phyloP scores from a whole-genome alignment of 1,284 basidiomycete species.

The Tilletiopsis washingtonensis region DNA sequence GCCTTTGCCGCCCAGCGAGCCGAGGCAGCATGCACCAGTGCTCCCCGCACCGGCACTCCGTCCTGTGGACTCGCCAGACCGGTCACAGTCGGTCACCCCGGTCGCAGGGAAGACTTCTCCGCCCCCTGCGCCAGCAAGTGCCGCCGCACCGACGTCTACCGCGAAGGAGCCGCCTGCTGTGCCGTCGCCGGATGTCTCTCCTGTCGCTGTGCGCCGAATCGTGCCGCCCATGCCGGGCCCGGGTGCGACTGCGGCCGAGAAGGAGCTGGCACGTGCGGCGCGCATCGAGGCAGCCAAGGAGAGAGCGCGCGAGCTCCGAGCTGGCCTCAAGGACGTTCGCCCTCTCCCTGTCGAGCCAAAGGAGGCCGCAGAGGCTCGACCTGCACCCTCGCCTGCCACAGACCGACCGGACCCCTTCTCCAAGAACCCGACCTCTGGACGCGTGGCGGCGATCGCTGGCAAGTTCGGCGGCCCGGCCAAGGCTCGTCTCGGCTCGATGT shows the following conservation, averaged over 20 bases:
- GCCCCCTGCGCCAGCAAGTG: too few species aligned
- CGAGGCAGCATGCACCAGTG: too few species aligned
- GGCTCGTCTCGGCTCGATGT: background rate
- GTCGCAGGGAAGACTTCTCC: too few species aligned
- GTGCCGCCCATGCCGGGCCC: background rate
- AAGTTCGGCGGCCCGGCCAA: constrained; percentile 20
- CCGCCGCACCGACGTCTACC: too few species aligned
- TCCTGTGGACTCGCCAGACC: too few species aligned
- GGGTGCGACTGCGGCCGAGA: background rate
- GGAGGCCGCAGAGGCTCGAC: background rate
- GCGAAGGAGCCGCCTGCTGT: too few species aligned
- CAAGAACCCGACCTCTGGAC: constrained; percentile 25
- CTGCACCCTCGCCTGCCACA: background rate
- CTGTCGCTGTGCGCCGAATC: background rate
- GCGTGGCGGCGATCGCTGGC: constrained; percentile 28
- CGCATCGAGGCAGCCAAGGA: constrained; percentile 6
- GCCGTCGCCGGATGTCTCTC: too few species aligned
- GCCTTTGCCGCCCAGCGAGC: too few species aligned
- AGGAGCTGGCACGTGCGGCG: background rate
- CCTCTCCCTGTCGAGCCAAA: too few species aligned
- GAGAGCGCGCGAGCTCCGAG: constrained; percentile 5
- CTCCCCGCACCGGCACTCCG: too few species aligned
- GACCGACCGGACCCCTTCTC: constrained; percentile 25
- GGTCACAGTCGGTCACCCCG: too few species aligned
- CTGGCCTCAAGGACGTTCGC: background rate